These are phyloP conservation scores for Mycosphaerella sp. DNA, from an alignment of 2,329 filamentous ascomycete species.

Conservation along the genomic window DNA sequence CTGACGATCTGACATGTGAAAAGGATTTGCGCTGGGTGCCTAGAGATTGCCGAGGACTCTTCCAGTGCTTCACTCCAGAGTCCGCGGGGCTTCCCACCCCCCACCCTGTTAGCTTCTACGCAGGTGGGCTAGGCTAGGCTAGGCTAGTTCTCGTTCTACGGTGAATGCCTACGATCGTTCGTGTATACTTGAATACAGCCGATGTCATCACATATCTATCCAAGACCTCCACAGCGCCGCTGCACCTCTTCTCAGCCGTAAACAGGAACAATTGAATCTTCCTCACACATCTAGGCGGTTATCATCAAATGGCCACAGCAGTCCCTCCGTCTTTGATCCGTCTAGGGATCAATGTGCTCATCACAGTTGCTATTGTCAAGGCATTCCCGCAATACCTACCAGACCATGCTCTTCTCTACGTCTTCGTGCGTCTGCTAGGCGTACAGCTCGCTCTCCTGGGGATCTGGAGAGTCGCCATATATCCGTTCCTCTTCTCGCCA, in stretches of 20 bases:
- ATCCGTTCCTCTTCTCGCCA: conserved; percentile 38
- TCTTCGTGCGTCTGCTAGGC: conserved; percentile 18
- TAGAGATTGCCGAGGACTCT: conserved; percentile 11
- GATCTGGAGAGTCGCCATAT: conserved; percentile 24
- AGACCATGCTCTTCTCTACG: conserved; percentile 18
- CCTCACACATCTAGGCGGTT: neutral
- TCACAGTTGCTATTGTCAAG: conserved; percentile 3
- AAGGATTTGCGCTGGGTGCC: conserved; percentile 3
- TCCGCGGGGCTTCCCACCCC: conserved; percentile 11
- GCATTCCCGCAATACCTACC: conserved; percentile 20
- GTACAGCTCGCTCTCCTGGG: conserved; percentile 14
- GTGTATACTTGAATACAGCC: conserved; percentile 4
- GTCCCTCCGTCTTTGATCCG: conserved; percentile 12
- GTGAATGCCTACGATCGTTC: too few species aligned
- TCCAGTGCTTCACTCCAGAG: too few species aligned
- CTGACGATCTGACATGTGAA: conserved; percentile 9
- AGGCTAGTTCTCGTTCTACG: too few species aligned
- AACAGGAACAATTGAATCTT: neutral
- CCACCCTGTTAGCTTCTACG: too few species aligned
- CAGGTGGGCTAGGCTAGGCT: conserved; percentile 8
- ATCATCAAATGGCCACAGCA: conserved; percentile 4
- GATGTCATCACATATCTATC: conserved; percentile 12
- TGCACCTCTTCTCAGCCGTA: neutral
- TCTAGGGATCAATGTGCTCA: conserved; percentile 4
- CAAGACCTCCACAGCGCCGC: conserved; percentile 9